Evolutionary conservation across 208 protist genomes (phyloP), one percentile per base, ranked within the genome.

Genomic region (Acanthamoeba lenticulata): DNA sequence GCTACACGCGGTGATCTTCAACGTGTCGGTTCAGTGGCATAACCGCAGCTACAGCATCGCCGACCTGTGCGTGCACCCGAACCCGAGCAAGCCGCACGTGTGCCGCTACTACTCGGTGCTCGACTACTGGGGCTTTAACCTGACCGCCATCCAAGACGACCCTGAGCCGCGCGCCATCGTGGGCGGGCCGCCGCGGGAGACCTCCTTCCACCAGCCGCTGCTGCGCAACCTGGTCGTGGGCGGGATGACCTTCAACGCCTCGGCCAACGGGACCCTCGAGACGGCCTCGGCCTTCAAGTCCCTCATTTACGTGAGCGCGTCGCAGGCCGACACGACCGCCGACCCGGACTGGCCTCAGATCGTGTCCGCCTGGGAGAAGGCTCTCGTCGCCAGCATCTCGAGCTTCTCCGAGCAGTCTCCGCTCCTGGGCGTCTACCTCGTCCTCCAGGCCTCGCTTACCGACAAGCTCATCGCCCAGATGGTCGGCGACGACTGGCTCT

Each of bases 111-210:
- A 89, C 79, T 65, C 47, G 47, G 79, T 60, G 40, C 79, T 89
- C 45, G 79, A 89, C 45, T 89, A 89, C 45, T 89, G 79, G 79
- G 32, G 52, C 45, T 89, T 89, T 32, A 89, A 89, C 45, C 79
- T 89, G 29, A 62, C 44, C 32, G 79, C 44, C 47, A 89, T 89
- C 9, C 47, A 60, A 38, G 52, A 1, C 44, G 79, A 89, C 52
- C 32, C 24, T 42, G 44, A 89, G 42, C 79, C 79, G n/a, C 79
- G 57, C 36, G 4, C 19, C 32, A 60, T 42, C 32, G 79, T 89
- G 2, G 38, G 67, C 13, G 34, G 34, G 17, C 79, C 27, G 44
- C 44, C 44, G 47, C 6, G 24, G 79, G 21, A 89, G n/a, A 89
- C 79, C 6, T 89, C 38, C 44, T 89, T 89, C 52, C 29, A 32